Conservation (phyloP, 2,329 filamentous ascomycete species). For the Chrysoporthe cubensis region DNA sequence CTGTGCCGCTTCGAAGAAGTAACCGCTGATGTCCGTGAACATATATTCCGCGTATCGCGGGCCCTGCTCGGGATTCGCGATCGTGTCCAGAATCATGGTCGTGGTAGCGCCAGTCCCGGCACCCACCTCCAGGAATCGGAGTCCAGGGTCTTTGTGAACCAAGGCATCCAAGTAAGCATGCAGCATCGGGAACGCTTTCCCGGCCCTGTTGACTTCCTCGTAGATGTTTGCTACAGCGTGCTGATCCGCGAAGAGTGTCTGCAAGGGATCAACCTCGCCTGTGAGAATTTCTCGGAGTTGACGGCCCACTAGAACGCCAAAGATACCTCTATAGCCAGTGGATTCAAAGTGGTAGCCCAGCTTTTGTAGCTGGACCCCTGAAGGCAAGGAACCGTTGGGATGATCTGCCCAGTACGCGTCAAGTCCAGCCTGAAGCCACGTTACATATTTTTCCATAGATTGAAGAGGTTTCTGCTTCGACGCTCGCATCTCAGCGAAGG, state of each 20-base stretch:
- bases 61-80: background rate
- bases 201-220: background rate
- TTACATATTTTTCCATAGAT: slow-evolving; percentile 1
- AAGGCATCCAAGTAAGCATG: background rate
- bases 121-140: background rate
- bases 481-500: background rate
- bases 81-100: slow-evolving; percentile 1
- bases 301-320: background rate
- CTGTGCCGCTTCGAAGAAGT: background rate
- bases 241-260: background rate
- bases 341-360: background rate
- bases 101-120: background rate
- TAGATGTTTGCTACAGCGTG: background rate
- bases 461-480: background rate
- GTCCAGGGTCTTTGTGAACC: slow-evolving; percentile 9
- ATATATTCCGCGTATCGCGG: slow-evolving; percentile 4
- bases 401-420: background rate
- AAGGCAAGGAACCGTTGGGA: background rate
- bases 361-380: background rate
- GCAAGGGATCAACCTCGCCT: background rate
- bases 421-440: background rate
- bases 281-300: background rate
- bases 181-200: slow-evolving; percentile 7
- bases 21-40: slow-evolving; percentile 4
- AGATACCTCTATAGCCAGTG: background rate